phyloP scores from a whole-genome alignment of 768 basidiomycete genomes.

The Coprinellus micaceus region DNA sequence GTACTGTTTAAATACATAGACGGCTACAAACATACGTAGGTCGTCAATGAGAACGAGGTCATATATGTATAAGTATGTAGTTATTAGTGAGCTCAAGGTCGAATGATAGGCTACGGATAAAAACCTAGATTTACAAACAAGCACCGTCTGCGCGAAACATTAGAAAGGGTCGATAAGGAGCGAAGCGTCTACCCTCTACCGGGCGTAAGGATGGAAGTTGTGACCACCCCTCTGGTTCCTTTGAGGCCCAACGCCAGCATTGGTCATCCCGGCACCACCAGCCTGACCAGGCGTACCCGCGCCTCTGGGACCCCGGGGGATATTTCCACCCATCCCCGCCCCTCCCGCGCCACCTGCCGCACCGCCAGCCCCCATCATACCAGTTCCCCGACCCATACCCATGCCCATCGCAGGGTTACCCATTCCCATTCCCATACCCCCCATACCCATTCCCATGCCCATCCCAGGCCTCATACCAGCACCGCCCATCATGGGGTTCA shows the following conservation, averaged over 20 bases:
- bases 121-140: too few species aligned
- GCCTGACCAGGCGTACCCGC: constrained; percentile 44
- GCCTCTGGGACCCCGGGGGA: constrained; percentile 64
- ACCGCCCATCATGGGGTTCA: constrained; percentile 34
- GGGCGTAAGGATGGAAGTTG: constrained; percentile 81
- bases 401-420: constrained; percentile 27
- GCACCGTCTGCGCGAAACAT: too few species aligned
- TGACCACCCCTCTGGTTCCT: constrained; percentile 74
- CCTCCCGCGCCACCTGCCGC: constrained; percentile 32
- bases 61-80: too few species aligned
- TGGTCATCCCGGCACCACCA: constrained; percentile 40
- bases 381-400: constrained; percentile 35
- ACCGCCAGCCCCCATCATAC: constrained; percentile 37
- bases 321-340: constrained; percentile 34
- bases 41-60: too few species aligned
- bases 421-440: constrained; percentile 16
- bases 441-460: constrained; percentile 38
- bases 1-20: too few species aligned
- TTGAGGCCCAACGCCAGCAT: constrained; percentile 67
- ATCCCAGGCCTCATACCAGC: constrained; percentile 32
- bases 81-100: too few species aligned
- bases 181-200: constrained; percentile 29
- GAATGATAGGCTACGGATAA: too few species aligned
- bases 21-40: too few species aligned
- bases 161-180: not conserved